These are phyloP conservation scores for Ceriops decandra DNA, from an alignment of 345 rosid genomes.

Conservation along the genomic window DNA sequence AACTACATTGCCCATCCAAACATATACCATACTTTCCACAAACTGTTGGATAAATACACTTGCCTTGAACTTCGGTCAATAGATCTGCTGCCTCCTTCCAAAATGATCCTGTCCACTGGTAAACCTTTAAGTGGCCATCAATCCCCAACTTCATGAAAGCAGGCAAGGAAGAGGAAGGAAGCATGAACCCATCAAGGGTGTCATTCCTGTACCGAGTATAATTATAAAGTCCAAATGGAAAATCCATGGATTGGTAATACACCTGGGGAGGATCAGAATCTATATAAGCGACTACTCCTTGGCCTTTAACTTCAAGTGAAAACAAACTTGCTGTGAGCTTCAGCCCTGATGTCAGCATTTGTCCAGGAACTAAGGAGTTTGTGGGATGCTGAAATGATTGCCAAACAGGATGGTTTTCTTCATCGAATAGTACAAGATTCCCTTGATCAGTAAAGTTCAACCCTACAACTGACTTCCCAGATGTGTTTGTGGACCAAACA, in stretches of 20 bases:
- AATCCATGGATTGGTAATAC: not conserved
- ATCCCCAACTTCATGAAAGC: constrained; percentile 17
- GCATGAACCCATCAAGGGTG: no score
- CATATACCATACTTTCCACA: constrained; percentile 40
- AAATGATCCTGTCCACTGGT: constrained; percentile 6
- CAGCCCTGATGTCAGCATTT: constrained; percentile 17
- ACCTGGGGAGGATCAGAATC: constrained; percentile 15
- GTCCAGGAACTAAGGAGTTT: constrained; percentile 43
- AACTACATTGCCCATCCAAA: constrained; percentile 19
- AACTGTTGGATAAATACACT: constrained; percentile 28
- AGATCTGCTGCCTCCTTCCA: constrained; percentile 24
- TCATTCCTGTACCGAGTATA: no score
- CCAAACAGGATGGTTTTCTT: constrained; percentile 31
- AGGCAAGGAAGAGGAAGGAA: constrained; percentile 3
- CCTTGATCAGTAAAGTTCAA: constrained; percentile 6
- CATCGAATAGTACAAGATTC: constrained; percentile 20
- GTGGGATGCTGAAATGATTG: constrained; percentile 57
- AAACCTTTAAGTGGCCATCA: constrained; percentile 32
- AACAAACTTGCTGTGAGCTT: constrained; percentile 19
- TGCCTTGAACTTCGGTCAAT: not conserved
- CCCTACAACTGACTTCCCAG: no score
- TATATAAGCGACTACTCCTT: constrained; percentile 17
- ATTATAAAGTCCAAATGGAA: not conserved
- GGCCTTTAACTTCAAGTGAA: constrained; percentile 16
- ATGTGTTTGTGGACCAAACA: no score